These are phyloP conservation scores for Leishmania turanica DNA, from an alignment of 208 protist species.

Conservation along the genomic window DNA sequence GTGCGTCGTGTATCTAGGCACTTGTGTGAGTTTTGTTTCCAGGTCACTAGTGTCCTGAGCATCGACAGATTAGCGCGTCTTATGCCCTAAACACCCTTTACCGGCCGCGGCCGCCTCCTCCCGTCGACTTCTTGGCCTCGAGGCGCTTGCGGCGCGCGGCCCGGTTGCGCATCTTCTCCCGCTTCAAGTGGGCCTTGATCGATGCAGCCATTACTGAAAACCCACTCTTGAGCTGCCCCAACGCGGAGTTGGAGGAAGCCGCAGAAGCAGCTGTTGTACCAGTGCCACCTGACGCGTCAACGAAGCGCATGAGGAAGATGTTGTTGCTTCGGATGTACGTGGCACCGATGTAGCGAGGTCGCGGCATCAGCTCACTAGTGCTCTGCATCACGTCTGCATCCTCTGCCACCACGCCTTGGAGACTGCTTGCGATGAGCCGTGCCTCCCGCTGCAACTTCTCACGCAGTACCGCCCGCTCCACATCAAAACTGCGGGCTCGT, in stretches of 20 bases:
- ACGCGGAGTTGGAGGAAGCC: neutral
- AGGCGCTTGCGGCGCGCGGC: slow-evolving; percentile 60
- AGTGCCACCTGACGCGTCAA: slow-evolving; percentile 9
- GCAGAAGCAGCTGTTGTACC: neutral
- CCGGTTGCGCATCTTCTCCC: slow-evolving; percentile 58
- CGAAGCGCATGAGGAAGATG: slow-evolving; percentile 71
- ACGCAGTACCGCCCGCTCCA: slow-evolving; percentile 44
- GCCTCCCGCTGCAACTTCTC: slow-evolving; percentile 21
- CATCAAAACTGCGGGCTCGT: slow-evolving; percentile 65
- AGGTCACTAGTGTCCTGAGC: neutral
- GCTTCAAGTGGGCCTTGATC: slow-evolving; percentile 53
- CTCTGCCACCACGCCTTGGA: slow-evolving; percentile 7
- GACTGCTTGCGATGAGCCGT: slow-evolving; percentile 17
- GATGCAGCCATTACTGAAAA: slow-evolving; percentile 48
- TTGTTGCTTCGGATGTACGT: slow-evolving; percentile 77
- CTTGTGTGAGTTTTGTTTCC: neutral
- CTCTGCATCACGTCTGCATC: slow-evolving; percentile 1
- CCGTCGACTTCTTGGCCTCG: slow-evolving; percentile 31
- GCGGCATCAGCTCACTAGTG: slow-evolving; percentile 39
- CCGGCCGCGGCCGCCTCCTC: neutral
- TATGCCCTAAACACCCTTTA: neutral
- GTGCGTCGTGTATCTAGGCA: neutral
- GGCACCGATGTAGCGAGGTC: slow-evolving; percentile 66
- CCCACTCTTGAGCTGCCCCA: slow-evolving; percentile 8
- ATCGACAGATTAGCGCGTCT: neutral